Base-by-base conservation (phyloP, 108 stramenopile species). In the Nitzschia putrida region DNA sequence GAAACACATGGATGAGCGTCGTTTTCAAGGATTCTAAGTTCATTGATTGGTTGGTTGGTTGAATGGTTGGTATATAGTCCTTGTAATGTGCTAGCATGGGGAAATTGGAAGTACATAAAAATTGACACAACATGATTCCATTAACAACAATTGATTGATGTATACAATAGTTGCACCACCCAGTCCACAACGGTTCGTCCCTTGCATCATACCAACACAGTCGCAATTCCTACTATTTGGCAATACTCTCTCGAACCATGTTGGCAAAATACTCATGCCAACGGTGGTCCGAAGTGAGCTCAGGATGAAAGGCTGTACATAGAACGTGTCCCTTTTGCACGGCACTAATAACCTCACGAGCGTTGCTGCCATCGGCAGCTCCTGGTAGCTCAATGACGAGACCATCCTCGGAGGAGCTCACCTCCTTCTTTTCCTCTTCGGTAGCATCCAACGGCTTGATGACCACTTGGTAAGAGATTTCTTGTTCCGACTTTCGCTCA, bases 241-340 rank as follows among this genome's bases (percentile, higher is more conserved):
- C 60, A 20, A 54, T 71, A 18, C 39, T 42, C 26, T 41, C 59
- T 20, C 10, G 54, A 10, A 94, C 90, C 81, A 97, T 89, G 9
- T 80, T 76, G n/a, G 92, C 73, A 76, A 99, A 98, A 65, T 95
- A 95, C 53, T 88, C 56, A 65, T 98, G 97, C 98, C 98, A 99
- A 10, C 95, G 76, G 41, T 81, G 59, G 70, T 98, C 97, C 26
- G 82, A 59, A 4, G 98, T 95, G 51, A 99, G 83, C 71, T 99
- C 98, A 20, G 98, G 98, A 81, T 99, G 98, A 71, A 99, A 99
- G 8, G 97, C 91, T 23, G 98, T 99, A 51, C 85, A 91, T 5
- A 96, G 83, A 0, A 97, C 78, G 74, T 89, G 39, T 7, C 71
- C 83, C 73, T 90, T 96, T 39, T 74, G 72, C 6, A 88, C 97